A percentile compares a stretch with the other conserved stretches of the same genome.
These are phyloP conservation scores for Leptographium wingfieldii DNA, from an alignment of 2,329 filamentous ascomycete genomes.

Conservation along the genomic window DNA sequence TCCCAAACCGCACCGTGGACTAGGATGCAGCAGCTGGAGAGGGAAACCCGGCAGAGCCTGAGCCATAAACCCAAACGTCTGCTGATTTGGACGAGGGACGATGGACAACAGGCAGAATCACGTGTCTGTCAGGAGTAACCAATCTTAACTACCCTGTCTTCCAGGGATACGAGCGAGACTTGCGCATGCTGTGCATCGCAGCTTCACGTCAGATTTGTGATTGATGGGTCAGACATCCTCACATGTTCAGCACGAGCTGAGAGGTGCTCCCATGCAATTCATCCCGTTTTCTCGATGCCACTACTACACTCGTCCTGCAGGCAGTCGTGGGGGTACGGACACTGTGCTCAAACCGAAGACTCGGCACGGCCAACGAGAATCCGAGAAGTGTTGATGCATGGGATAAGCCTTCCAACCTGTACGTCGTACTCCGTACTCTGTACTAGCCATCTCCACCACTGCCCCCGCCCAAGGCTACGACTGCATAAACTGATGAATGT, in stretches of 20 bases:
- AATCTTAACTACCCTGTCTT: neutral
- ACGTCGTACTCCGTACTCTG: neutral
- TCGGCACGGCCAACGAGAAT: too few relatives aligned
- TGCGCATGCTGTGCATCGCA: neutral
- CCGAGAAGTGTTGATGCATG: too few relatives aligned
- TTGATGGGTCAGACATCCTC: neutral
- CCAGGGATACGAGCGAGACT: neutral
- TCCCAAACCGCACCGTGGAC: neutral
- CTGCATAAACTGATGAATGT: neutral
- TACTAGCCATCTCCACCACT: neutral
- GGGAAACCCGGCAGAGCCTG: neutral
- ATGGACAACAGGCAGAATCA: neutral
- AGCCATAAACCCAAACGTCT: neutral
- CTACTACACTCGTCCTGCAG: too few relatives aligned
- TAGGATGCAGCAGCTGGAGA: neutral
- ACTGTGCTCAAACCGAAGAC: too few relatives aligned
- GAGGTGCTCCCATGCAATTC: neutral
- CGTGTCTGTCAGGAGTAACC: neutral
- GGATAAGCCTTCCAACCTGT: too few relatives aligned
- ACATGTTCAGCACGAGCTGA: neutral
- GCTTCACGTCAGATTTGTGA: neutral
- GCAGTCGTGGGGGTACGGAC: too few relatives aligned
- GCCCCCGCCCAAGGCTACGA: neutral
- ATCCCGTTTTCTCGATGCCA: too few relatives aligned
- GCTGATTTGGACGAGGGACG: neutral